These are phyloP conservation scores for Raphanus raphanistrum DNA, from an alignment of 345 rosid species.

Conservation along the genomic window DNA sequence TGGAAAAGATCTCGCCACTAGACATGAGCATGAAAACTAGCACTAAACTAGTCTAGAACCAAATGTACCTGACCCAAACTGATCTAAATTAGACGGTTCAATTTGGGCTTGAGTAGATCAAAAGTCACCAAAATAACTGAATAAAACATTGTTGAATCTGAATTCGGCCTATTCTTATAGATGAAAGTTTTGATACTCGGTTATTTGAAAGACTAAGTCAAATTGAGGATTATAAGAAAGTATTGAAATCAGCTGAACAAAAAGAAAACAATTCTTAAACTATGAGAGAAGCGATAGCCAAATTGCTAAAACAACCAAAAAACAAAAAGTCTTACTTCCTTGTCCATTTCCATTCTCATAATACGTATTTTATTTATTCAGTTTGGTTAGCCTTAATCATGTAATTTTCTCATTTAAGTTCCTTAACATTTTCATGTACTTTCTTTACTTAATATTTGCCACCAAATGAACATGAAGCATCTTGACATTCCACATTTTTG, in stretches of 20 bases:
- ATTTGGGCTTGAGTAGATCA: background rate
- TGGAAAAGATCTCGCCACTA: conserved; percentile 42
- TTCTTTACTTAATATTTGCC: background rate
- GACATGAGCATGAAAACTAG: background rate
- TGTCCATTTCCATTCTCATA: background rate
- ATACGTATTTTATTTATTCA: background rate
- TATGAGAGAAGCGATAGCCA: background rate
- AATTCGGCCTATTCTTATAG: background rate
- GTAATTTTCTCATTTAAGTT: background rate
- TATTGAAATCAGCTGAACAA: background rate
- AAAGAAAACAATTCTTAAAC: background rate
- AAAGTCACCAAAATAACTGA: no score
- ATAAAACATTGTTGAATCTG: background rate
- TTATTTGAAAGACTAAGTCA: background rate
- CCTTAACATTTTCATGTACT: background rate
- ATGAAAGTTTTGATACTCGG: background rate
- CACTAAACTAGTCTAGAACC: background rate
- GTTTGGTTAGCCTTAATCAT: background rate
- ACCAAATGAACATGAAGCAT: background rate
- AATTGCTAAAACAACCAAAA: background rate
- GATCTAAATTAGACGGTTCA: background rate
- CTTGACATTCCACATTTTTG: background rate
- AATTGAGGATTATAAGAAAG: background rate
- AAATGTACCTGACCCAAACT: background rate
- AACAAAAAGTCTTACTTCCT: background rate